A percentile compares a stretch with the other conserved stretches of the same genome.
phyloP scores from a whole-genome alignment of 805 yeast species.

The Metschnikowia kofuensis region DNA sequence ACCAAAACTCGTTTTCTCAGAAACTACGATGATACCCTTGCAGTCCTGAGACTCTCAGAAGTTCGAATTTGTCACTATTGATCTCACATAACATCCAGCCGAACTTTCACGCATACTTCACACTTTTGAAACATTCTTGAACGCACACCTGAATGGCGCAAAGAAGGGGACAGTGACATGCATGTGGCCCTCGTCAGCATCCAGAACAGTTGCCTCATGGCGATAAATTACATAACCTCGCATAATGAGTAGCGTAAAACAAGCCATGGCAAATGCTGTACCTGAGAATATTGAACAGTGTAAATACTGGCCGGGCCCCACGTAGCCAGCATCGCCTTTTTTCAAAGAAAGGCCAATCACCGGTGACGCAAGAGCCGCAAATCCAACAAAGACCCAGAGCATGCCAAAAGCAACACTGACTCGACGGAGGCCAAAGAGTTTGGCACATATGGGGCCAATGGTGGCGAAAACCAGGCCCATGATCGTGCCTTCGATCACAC shows the following conservation, averaged over 20 bases:
- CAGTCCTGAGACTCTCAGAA: no score
- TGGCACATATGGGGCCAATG: constrained; percentile 48
- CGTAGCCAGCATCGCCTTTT: constrained; percentile 18
- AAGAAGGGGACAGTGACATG: constrained; percentile 15
- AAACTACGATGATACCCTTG: no score
- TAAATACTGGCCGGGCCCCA: constrained; percentile 46
- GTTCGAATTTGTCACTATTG: no score
- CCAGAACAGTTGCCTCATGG: constrained; percentile 25
- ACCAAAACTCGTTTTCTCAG: no score
- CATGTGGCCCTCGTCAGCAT: constrained; percentile 17
- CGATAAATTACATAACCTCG: constrained; percentile 58
- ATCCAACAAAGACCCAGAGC: constrained; percentile 53
- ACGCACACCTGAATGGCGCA: constrained; percentile 13
- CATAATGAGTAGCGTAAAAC: constrained; percentile 39
- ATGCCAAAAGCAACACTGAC: constrained; percentile 49
- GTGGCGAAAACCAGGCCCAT: constrained; percentile 66
- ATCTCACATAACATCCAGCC: no score
- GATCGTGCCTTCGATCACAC: constrained; percentile 49
- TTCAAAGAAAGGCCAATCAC: constrained; percentile 56
- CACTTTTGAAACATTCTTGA: constrained; percentile 4
- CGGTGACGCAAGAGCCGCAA: constrained; percentile 54
- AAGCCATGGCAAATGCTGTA: constrained; percentile 45
- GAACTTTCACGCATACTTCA: not conserved
- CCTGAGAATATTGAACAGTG: constrained; percentile 62
- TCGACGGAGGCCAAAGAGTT: constrained; percentile 53